Conservation (phyloP, 176 grass and related monocot genomes). For the Oryza meyeriana region DNA sequence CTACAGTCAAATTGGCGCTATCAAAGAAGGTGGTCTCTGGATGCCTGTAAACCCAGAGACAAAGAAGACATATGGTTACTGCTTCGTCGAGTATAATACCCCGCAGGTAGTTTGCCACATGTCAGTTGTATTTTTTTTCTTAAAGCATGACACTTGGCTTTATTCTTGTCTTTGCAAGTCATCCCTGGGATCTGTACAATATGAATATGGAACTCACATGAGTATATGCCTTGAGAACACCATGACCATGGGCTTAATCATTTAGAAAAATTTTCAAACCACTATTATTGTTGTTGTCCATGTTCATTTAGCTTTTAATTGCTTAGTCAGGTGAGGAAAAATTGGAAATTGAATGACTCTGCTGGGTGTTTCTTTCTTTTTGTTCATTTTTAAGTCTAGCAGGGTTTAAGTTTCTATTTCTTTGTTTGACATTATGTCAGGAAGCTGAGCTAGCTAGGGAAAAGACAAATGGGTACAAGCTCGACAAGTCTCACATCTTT, state of each 20-base stretch:
- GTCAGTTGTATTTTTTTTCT: background rate
- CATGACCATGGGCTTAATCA: background rate
- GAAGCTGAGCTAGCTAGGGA: conserved; percentile 92
- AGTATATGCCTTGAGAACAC: background rate
- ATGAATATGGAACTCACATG: background rate
- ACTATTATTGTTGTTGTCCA: background rate
- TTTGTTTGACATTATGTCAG: conserved; percentile 32
- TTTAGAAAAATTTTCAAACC: background rate
- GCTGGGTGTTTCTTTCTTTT: background rate
- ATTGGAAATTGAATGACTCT: background rate
- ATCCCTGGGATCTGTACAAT: background rate
- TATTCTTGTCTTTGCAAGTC: conserved; percentile 15
- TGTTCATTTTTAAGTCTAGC: background rate
- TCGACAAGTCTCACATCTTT: conserved; percentile 92
- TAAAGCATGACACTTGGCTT: background rate
- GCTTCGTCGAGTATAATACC: conserved; percentile 82
- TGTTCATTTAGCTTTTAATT: background rate
- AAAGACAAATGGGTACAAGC: conserved; percentile 89
- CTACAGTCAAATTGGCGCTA: conserved; percentile 68
- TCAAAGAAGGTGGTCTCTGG: conserved; percentile 83
- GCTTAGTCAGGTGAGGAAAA: background rate
- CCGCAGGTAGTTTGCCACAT: conserved; percentile 55
- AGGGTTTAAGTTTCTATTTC: background rate
- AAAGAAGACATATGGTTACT: conserved; percentile 77
- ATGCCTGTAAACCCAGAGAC: conserved; percentile 79